Conservation (phyloP, 2,329 filamentous ascomycete species). For the Botrytis galanthina region DNA sequence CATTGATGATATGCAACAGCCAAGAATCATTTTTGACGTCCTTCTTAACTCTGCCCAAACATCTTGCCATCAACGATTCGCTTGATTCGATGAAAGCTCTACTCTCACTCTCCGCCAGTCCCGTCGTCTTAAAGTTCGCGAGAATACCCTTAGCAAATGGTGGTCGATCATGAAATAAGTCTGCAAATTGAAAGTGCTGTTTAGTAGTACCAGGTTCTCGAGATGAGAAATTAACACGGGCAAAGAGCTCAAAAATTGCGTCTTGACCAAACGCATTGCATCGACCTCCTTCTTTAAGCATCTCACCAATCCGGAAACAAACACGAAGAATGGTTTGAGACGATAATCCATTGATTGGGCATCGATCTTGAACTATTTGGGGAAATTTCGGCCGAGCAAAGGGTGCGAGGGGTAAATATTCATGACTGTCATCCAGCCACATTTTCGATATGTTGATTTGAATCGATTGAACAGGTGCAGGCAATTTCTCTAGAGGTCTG, state of each 20-base stretch:
- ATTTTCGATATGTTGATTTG: not conserved
- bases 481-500: not conserved
- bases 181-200: constrained; percentile 63
- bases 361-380: constrained; percentile 48
- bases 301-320: constrained; percentile 64
- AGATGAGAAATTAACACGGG: constrained; percentile 56
- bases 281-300: constrained; percentile 48
- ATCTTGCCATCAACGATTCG: constrained; percentile 45
- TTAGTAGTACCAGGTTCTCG: constrained; percentile 50
- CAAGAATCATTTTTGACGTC: constrained; percentile 42
- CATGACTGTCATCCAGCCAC: constrained; percentile 32
- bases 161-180: constrained; percentile 58
- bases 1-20: constrained; percentile 46
- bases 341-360: constrained; percentile 52
- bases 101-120: constrained; percentile 48
- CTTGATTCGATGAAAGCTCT: constrained; percentile 42
- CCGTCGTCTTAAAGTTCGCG: constrained; percentile 46
- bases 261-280: constrained; percentile 48
- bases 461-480: not conserved
- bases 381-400: constrained; percentile 55
- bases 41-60: constrained; percentile 48
- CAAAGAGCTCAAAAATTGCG: constrained; percentile 63
- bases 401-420: constrained; percentile 40
- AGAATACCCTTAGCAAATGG: constrained; percentile 52
- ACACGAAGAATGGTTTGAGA: constrained; percentile 50